These are phyloP conservation scores for Prunus mongolica DNA, from an alignment of 306 rosid species.

Conservation along the genomic window DNA sequence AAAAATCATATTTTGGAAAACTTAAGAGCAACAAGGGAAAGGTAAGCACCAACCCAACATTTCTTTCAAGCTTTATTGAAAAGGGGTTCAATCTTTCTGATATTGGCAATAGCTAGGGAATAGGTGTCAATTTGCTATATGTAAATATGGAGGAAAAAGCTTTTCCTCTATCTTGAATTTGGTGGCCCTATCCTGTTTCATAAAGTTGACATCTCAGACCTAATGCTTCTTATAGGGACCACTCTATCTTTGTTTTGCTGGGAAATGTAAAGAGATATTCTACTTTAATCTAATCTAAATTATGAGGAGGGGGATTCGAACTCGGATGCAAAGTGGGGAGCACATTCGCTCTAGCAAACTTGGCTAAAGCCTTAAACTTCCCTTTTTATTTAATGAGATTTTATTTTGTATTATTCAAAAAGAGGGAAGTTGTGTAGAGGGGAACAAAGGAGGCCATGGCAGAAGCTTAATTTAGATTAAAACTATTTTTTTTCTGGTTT, in stretches of 20 bases:
- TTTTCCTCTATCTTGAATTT: neutral
- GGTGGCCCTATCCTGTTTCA: neutral
- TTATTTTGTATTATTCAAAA: neutral
- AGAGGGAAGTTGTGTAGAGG: neutral
- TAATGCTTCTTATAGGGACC: neutral
- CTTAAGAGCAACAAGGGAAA: neutral
- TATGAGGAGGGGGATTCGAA: accelerated
- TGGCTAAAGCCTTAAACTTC: no score
- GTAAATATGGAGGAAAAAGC: neutral
- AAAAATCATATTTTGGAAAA: neutral
- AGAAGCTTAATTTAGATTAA: neutral
- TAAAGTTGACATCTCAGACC: neutral
- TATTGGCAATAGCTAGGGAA: neutral
- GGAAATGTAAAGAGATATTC: no score
- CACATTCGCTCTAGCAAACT: accelerated
- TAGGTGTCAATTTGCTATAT: neutral
- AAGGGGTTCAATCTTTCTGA: neutral
- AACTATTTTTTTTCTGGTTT: neutral
- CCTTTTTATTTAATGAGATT: neutral
- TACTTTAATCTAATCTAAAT: no score
- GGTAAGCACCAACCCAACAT: conserved; percentile 4
- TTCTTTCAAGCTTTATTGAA: neutral
- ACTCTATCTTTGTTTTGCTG: neutral
- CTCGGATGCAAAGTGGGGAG: accelerated
- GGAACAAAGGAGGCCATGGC: neutral